Evolutionary conservation across 2,329 filamentous ascomycete genomes (phyloP).

Genomic region (Dothidotthia symphoricarpi): DNA sequence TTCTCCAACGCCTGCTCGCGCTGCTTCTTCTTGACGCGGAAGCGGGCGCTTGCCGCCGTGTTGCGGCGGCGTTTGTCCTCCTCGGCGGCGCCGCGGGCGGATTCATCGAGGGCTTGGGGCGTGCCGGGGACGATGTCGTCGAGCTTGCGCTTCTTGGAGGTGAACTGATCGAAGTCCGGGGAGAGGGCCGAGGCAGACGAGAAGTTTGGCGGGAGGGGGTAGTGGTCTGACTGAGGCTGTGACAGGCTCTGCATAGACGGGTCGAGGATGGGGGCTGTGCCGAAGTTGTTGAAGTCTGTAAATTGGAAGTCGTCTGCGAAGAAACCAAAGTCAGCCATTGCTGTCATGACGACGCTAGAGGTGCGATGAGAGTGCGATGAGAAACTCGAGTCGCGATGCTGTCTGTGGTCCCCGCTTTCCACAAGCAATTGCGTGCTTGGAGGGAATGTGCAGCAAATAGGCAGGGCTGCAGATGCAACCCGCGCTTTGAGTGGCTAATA

Average conservation of each 20-base stretch:
- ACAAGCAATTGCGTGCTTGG: constrained; percentile 41
- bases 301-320: constrained; percentile 48
- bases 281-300: constrained; percentile 47
- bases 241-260: constrained; percentile 27
- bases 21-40: constrained; percentile 58
- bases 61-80: constrained; percentile 56
- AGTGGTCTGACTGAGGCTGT: constrained; percentile 26
- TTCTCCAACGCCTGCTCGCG: constrained; percentile 54
- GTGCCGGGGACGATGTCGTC: constrained; percentile 34
- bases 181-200: constrained; percentile 30
- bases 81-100: constrained; percentile 49
- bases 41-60: constrained; percentile 53
- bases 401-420: constrained; percentile 10
- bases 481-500: constrained; percentile 25
- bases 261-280: constrained; percentile 31
- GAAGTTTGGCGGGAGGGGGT: constrained; percentile 28
- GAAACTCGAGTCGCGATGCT: constrained; percentile 8
- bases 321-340: constrained; percentile 39
- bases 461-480: constrained; percentile 19
- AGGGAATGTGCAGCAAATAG: constrained; percentile 19
- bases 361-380: constrained; percentile 5
- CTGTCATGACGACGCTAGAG: constrained; percentile 2
- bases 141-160: constrained; percentile 50
- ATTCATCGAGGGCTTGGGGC: constrained; percentile 45
- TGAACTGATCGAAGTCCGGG: constrained; percentile 31